Evolutionary conservation across 345 rosid genomes (phyloP).

Genomic region (Pistacia atlantica): DNA sequence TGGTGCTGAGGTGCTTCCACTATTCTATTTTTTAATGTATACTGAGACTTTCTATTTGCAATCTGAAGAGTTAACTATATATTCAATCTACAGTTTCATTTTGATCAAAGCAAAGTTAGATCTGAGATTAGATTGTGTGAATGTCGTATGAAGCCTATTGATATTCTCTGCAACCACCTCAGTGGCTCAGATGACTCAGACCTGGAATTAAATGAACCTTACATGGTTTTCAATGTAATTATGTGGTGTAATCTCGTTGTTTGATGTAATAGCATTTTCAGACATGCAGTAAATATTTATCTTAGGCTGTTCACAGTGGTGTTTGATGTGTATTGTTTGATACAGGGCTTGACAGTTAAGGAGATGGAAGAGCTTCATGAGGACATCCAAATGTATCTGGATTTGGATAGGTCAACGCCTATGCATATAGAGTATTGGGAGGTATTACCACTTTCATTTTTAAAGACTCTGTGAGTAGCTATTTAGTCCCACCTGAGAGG

Average conservation of each 20-base stretch:
- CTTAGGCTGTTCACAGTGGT: constrained; percentile 6
- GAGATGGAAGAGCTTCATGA: constrained; percentile 95
- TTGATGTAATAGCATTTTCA: not conserved
- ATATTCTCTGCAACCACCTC: constrained; percentile 78
- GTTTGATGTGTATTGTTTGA: constrained; percentile 18
- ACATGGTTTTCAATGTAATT: constrained; percentile 84
- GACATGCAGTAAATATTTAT: not conserved
- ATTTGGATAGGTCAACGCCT: constrained; percentile 77
- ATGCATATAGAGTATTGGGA: constrained; percentile 84
- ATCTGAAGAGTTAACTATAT: constrained; percentile 18
- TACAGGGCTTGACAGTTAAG: constrained; percentile 83
- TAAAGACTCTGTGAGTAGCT: not conserved
- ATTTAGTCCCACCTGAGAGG: not conserved
- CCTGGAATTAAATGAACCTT: constrained; percentile 81
- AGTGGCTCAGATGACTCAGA: constrained; percentile 82
- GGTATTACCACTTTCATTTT: constrained; percentile 43
- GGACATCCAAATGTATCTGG: constrained; percentile 95
- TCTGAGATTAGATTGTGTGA: constrained; percentile 83
- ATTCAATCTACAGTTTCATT: constrained; percentile 74
- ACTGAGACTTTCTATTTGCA: constrained; percentile 1
- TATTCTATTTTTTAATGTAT: not conserved
- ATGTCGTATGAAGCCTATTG: constrained; percentile 90
- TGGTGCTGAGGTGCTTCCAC: not conserved
- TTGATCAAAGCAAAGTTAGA: constrained; percentile 94
- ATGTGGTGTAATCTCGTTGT: not conserved